Conservation (phyloP, 2,329 filamentous ascomycete species). For the Botrytis elliptica region DNA sequence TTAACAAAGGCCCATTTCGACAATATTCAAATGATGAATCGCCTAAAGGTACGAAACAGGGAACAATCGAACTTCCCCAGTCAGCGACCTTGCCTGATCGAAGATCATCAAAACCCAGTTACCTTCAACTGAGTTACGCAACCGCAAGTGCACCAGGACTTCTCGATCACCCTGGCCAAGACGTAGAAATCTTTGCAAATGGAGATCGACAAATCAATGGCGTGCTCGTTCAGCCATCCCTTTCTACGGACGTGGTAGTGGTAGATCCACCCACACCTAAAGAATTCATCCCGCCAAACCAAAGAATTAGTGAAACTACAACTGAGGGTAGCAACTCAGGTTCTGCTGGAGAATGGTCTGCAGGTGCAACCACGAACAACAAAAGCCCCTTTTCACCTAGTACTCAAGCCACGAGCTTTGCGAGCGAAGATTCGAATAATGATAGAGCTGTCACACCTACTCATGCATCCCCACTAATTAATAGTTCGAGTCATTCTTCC, state of each 20-base stretch:
- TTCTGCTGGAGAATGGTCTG: constrained; percentile 59
- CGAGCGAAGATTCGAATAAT: constrained; percentile 47
- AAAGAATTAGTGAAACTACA: constrained; percentile 61
- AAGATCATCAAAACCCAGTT: constrained; percentile 37
- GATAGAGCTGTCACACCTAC: constrained; percentile 27
- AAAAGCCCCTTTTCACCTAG: constrained; percentile 65
- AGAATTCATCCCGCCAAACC: constrained; percentile 34
- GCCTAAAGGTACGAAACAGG: constrained; percentile 21
- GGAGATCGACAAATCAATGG: constrained; percentile 24
- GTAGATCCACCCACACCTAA: constrained; percentile 28
- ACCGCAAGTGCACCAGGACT: constrained; percentile 30
- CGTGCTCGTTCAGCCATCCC: constrained; percentile 25
- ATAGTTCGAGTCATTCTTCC: constrained; percentile 31
- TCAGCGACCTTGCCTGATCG: constrained; percentile 30
- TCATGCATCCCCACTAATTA: constrained; percentile 33
- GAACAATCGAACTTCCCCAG: constrained; percentile 26
- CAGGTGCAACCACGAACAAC: constrained; percentile 60
- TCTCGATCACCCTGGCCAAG: constrained; percentile 25
- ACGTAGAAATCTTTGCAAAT: constrained; percentile 16
- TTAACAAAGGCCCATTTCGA: constrained; percentile 31
- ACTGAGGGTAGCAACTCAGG: constrained; percentile 58
- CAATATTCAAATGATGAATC: constrained; percentile 29
- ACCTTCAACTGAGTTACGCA: constrained; percentile 37
- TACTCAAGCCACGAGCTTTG: constrained; percentile 64
- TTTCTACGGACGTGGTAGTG: constrained; percentile 35